Base-by-base conservation (phyloP, 1,284 basidiomycete species). In the Fomitopsis palustris region DNA sequence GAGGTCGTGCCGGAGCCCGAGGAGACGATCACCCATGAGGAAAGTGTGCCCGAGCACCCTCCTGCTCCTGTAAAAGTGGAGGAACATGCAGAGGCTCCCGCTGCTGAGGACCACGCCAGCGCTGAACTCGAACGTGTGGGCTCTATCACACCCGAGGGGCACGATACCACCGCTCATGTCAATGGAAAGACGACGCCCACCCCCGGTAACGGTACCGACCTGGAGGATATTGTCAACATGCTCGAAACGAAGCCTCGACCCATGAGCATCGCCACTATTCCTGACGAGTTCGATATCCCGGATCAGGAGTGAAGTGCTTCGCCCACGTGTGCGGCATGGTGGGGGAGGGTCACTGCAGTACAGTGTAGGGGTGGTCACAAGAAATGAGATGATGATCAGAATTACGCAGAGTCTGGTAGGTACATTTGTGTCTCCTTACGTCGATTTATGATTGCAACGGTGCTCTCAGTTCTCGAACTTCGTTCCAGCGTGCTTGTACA, bases 181-280 rank as follows among this genome's bases (percentile, higher is more conserved):
- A 65, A 62, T 37, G 64, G 53, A 5, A 68, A 65, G 45, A 59
- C 70, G 17, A 55, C 53, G n/a, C 57, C 57, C 3, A 58, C 57
- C 19, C 57, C 51, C 19, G 31, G 31, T 17, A 38, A 17, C 5
- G 77, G 70, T 16, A 66, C 72, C 54, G 80, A 87, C 31, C 75
- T 87, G 31, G 88, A 83, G 68, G 81, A 83, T 58, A 83, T 89
- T 56, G 83, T 90, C 62, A 83, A 80, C 64, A 76, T 88, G 64
- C 80, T 89, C 12, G 84, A 90, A 71, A 70, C 75, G 0, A 55
- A 53, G 51, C 58, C 59, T 37, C 10, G 77, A 17, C 64, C 74
- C 38, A 79, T 79, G 65, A 71, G 75, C 23, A 75, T 69, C 25
- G 57, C 63, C 39, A 55, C 54, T 54, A 63, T 67, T 54, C 63